Percentiles rank a stretch among this genome's conserved stretches.
These are phyloP conservation scores for Powellomyces hirtus DNA, from an alignment of 192 early-diverging fungal species.

Conservation along the genomic window DNA sequence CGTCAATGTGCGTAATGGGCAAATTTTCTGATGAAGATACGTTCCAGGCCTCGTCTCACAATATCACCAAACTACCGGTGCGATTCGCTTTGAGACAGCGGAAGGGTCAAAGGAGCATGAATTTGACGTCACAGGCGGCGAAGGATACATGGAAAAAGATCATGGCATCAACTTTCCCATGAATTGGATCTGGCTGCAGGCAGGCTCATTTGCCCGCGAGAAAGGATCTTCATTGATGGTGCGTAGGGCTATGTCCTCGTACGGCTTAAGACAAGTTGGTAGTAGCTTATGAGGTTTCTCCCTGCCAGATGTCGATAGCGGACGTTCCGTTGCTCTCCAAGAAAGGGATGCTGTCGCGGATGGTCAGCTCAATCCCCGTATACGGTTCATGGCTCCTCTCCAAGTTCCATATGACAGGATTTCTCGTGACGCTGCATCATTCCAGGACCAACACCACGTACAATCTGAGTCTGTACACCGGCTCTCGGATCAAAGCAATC, in stretches of 20 bases:
- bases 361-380: background rate
- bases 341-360: background rate
- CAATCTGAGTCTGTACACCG: slow-evolving; percentile 9
- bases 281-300: too few species aligned
- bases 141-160: slow-evolving; percentile 6
- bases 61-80: background rate
- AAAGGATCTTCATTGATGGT: slow-evolving; percentile 10
- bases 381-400: background rate
- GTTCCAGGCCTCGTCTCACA: background rate
- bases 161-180: slow-evolving; percentile 7
- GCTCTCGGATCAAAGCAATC: background rate
- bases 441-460: background rate
- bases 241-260: too few species aligned
- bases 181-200: slow-evolving; percentile 12
- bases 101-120: background rate
- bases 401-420: background rate
- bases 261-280: too few species aligned
- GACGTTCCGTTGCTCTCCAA: background rate
- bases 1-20: too few species aligned
- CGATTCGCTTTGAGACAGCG: background rate
- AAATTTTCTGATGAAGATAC: too few species aligned
- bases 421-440: slow-evolving; percentile 4
- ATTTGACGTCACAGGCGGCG: background rate
- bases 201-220: background rate
- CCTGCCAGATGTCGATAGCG: background rate